phyloP scores from a whole-genome alignment of 2,329 filamentous ascomycete species.

The Cryphonectria japonica region DNA sequence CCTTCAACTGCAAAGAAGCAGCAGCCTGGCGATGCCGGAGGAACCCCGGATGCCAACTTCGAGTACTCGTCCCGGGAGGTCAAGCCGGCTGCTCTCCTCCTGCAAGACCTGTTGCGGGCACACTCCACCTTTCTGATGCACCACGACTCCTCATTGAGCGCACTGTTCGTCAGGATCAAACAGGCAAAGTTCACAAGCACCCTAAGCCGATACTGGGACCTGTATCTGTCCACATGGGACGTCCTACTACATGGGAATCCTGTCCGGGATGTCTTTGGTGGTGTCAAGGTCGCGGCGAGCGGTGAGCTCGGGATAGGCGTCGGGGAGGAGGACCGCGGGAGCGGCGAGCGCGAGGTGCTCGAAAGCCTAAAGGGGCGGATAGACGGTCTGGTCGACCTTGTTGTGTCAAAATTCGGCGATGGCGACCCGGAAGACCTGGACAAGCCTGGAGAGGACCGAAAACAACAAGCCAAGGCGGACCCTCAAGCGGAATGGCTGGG shows the following conservation, averaged over 20 bases:
- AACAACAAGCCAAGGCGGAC: conserved; percentile 34
- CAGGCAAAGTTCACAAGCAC: conserved; percentile 72
- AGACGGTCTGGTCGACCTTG: conserved; percentile 82
- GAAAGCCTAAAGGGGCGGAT: conserved; percentile 83
- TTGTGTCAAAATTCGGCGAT: conserved; percentile 84
- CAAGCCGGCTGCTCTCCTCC: conserved; percentile 76
- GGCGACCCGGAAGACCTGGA: conserved; percentile 38
- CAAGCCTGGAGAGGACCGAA: conserved; percentile 34
- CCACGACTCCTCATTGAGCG: conserved; percentile 75
- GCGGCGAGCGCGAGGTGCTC: conserved; percentile 88
- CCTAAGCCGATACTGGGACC: conserved; percentile 81
- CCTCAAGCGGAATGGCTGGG: conserved; percentile 68
- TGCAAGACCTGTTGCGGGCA: conserved; percentile 80
- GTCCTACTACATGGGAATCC: conserved; percentile 91
- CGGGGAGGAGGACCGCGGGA: conserved; percentile 92
- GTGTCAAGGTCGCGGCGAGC: conserved; percentile 84
- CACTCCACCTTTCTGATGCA: conserved; percentile 86
- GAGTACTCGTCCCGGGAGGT: conserved; percentile 93
- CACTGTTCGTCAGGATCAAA: conserved; percentile 67
- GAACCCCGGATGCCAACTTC: conserved; percentile 45
- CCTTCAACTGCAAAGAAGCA: conserved; percentile 51
- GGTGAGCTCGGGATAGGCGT: conserved; percentile 93
- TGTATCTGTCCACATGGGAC: conserved; percentile 75
- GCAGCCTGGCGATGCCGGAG: conserved; percentile 35
- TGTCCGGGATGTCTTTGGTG: conserved; percentile 75